Evolutionary conservation across 2,329 filamentous ascomycete genomes (phyloP), one percentile per base, ranked within the genome.

Genomic region (Talaromyces sp.): DNA sequence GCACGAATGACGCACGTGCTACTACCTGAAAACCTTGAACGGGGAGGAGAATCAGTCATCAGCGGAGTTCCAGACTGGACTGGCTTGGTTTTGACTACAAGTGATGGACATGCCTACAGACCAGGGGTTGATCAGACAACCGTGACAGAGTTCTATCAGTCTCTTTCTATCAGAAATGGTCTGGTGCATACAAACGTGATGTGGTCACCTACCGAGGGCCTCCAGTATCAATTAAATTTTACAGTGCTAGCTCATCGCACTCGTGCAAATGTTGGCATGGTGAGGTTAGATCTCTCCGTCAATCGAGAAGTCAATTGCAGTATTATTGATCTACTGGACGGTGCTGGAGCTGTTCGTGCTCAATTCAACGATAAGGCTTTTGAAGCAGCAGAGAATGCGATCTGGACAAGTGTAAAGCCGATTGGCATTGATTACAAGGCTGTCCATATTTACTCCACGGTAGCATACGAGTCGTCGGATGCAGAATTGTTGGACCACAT

Each of bases 31-130:
- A 63, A 67, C 47, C 34, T 66, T 13, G 60, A 59, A 47, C 22
- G 38, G 19, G 66, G 66, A 19, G 54, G 66, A 19, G 66, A 67
- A 38, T 67, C 63, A 25, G 64, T 61, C 43, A 66, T 67, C 22
- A 63, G 63, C 29, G 66, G 58, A 8, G 66, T 67, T 36, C 59
- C 66, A 49, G 66, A 67, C 34, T 66, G 66, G 66, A 67, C 63
- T 25, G 66, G 51, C 3, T 56, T 67, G 40, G 31, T 66, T 15
- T 22, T 67, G 22, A 49, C 29, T 13, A 64, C 65, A 8, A 58
- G 17, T 38, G 54, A 67, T 31, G 61, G 65, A 13, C 6, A 64
- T 2, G 17, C 22, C 31, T 67, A 67, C 54, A 10, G 19, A 45
- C 65, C 65, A 13, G 65, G 65, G 17, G 65, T 67, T 17, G 49